Conservation (phyloP, 2,329 filamentous ascomycete species). For the Xylariales sp. region DNA sequence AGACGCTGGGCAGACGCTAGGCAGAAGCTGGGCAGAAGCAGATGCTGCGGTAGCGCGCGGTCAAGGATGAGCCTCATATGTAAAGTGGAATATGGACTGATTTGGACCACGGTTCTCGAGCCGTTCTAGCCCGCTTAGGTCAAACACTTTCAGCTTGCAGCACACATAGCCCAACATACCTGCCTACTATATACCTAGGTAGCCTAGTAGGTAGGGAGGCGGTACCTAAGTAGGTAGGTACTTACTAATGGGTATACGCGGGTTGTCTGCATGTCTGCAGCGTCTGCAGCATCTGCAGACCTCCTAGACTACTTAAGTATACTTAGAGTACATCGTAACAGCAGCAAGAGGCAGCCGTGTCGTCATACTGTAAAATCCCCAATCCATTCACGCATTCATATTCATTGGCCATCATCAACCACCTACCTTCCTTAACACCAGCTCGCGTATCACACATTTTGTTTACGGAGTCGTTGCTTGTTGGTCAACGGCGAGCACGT, state of each 20-base stretch:
- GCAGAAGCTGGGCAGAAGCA: neutral
- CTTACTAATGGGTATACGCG: slow-evolving; percentile 2
- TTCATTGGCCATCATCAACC: neutral
- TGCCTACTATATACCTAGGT: neutral
- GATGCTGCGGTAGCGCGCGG: slow-evolving; percentile 10
- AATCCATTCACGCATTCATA: neutral
- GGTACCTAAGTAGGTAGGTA: too few species aligned
- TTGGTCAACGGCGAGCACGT: slow-evolving; percentile 30
- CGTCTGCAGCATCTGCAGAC: too few species aligned
- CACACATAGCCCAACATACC: slow-evolving; percentile 8
- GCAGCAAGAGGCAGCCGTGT: slow-evolving; percentile 4
- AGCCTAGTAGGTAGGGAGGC: neutral
- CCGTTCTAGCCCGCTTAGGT: slow-evolving; percentile 25
- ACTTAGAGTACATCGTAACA: too few species aligned
- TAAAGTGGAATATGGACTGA: slow-evolving; percentile 26
- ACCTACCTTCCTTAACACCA: neutral
- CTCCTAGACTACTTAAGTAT: neutral
- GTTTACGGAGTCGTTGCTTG: slow-evolving; percentile 4
- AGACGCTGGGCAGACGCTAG: too few species aligned
- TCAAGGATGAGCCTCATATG: slow-evolving; percentile 34
- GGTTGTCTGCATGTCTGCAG: neutral
- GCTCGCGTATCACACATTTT: neutral
- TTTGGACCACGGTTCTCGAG: slow-evolving; percentile 19
- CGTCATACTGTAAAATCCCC: neutral
- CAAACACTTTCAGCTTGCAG: slow-evolving; percentile 20